A percentile compares a stretch with the other conserved stretches of the same genome.
phyloP scores from a whole-genome alignment of 345 rosid species.

The Fremontodendron californicum region DNA sequence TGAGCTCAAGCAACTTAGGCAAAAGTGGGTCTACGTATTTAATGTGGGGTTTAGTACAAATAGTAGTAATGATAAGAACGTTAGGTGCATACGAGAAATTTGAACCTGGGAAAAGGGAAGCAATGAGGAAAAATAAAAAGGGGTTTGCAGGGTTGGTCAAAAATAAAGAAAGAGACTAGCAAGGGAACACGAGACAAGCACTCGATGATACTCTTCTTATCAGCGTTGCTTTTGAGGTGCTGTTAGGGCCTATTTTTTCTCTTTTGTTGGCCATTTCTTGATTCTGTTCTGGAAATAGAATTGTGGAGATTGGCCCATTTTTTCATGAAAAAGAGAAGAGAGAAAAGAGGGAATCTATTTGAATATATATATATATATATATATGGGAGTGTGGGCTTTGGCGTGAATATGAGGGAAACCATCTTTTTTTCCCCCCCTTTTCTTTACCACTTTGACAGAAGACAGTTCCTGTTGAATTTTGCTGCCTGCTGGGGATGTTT shows the following conservation, averaged over 20 bases:
- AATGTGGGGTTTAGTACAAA: neutral
- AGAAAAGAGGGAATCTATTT: conserved; percentile 32
- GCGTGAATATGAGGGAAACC: conserved; percentile 26
- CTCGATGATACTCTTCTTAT: conserved; percentile 25
- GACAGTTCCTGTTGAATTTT: conserved; percentile 16
- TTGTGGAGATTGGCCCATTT: neutral
- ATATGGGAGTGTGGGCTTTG: conserved; percentile 24
- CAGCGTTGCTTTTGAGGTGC: conserved; percentile 42
- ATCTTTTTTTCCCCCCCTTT: neutral
- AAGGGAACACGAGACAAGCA: conserved; percentile 22
- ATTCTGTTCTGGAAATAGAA: conserved; percentile 17
- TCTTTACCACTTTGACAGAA: conserved; percentile 16
- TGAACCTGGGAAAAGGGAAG: conserved; percentile 11
- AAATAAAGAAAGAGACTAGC: neutral
- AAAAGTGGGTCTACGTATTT: neutral
- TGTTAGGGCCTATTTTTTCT: conserved; percentile 17
- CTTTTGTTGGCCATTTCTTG: conserved; percentile 33
- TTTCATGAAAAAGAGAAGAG: neutral
- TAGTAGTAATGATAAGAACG: neutral
- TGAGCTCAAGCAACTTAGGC: neutral
- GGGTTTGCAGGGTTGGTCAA: conserved; percentile 16
- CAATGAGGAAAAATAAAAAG: neutral
- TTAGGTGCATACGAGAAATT: neutral
- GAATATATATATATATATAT: too few species aligned
- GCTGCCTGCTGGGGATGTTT: conserved; percentile 6